These are phyloP conservation scores for Berberis vulgaris DNA, from an alignment of 164 flowering plant species.

Conservation along the genomic window DNA sequence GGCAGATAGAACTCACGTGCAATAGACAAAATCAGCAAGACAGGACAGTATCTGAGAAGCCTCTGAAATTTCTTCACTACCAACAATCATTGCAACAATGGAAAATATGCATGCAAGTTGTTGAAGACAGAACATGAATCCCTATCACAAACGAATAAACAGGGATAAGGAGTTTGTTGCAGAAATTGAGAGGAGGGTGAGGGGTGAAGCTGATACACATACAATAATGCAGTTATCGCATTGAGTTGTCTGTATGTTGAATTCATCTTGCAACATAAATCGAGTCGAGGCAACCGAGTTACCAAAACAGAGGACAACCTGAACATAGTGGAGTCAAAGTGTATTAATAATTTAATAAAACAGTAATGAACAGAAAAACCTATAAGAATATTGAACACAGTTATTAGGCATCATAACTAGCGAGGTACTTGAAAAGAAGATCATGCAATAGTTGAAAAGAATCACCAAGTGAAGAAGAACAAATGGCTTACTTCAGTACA, in stretches of 20 bases:
- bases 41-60: slow-evolving; percentile 40
- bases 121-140: slow-evolving; percentile 69
- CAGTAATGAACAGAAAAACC: neutral
- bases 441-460: neutral
- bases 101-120: slow-evolving; percentile 64
- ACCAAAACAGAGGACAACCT: slow-evolving; percentile 58
- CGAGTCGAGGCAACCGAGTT: slow-evolving; percentile 74
- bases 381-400: too few species aligned
- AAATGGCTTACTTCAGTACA: slow-evolving; percentile 36
- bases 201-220: slow-evolving; percentile 24
- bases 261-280: slow-evolving; percentile 72
- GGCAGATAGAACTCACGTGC: slow-evolving; percentile 34
- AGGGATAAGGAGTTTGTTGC: neutral
- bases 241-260: slow-evolving; percentile 65
- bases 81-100: slow-evolving; percentile 36
- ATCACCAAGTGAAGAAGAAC: neutral
- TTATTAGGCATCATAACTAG: neutral
- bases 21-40: slow-evolving; percentile 38
- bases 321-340: slow-evolving; percentile 3
- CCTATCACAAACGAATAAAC: slow-evolving; percentile 19
- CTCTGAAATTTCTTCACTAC: slow-evolving; percentile 37
- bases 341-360: neutral
- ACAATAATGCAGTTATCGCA: slow-evolving; percentile 82
- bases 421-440: neutral
- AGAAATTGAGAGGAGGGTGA: neutral